A percentile compares a stretch with the other conserved stretches of the same genome.
These are phyloP conservation scores for Sporisorium iseilematis-ciliati DNA, from an alignment of 1,284 basidiomycete species.

Conservation along the genomic window DNA sequence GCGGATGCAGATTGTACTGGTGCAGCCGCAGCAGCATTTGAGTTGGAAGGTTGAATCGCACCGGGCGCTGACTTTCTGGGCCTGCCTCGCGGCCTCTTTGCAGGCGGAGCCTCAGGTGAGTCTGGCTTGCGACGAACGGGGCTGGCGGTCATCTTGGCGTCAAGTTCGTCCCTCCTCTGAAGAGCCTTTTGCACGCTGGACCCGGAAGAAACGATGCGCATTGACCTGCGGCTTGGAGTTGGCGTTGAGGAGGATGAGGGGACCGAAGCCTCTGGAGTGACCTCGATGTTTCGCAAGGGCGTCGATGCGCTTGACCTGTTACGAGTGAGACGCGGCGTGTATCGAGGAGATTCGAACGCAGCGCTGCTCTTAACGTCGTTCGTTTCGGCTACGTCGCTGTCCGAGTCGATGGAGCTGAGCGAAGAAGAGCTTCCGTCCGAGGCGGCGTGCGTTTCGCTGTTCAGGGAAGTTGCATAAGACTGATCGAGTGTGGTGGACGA, in stretches of 20 bases:
- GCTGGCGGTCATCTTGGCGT: constrained; percentile 35
- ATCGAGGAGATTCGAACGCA: background rate
- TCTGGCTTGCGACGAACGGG: constrained; percentile 22
- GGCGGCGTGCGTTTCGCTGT: constrained; percentile 20
- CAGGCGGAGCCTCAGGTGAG: constrained; percentile 12
- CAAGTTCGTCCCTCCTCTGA: constrained; percentile 46
- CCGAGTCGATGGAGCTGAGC: constrained; percentile 32
- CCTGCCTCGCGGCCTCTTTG: constrained; percentile 19
- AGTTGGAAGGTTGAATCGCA: background rate
- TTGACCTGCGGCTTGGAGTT: constrained; percentile 41
- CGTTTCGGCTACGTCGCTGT: constrained; percentile 19
- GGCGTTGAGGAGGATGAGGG: constrained; percentile 17
- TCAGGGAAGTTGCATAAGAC: constrained; percentile 36
- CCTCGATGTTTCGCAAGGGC: constrained; percentile 10
- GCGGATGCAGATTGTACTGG: background rate
- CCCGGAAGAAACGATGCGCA: constrained; percentile 41
- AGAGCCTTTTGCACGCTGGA: constrained; percentile 50
- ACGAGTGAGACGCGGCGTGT: background rate
- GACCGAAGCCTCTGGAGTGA: background rate
- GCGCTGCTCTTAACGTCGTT: background rate
- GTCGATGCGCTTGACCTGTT: background rate
- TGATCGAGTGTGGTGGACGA: constrained; percentile 19
- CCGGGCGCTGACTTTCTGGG: constrained; percentile 23
- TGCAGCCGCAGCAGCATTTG: background rate
- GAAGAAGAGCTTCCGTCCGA: constrained; percentile 37